phyloP scores from a whole-genome alignment of 2,329 filamentous ascomycete species.

The Cordyceps sp. region DNA sequence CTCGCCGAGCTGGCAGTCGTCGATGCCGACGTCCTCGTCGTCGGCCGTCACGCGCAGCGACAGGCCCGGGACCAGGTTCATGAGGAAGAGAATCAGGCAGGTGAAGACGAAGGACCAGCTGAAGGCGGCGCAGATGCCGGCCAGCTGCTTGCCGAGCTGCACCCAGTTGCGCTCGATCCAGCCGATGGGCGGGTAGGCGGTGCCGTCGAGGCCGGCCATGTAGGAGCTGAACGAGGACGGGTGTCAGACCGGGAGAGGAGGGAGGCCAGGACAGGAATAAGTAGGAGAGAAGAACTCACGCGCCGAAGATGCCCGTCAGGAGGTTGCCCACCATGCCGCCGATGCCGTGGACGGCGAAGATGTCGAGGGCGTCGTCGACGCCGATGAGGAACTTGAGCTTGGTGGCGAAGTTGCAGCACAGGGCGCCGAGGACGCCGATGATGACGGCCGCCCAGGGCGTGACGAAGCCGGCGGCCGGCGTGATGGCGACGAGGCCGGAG shows the following conservation, averaged over 20 bases:
- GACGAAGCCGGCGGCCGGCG: conserved; percentile 67
- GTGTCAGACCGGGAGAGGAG: no score
- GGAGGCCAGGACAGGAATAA: background rate
- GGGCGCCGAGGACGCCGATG: conserved; percentile 41
- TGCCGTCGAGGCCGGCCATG: conserved; percentile 59
- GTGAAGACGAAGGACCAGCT: conserved; percentile 52
- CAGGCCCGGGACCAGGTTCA: conserved; percentile 56
- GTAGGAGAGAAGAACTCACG: conserved; percentile 22
- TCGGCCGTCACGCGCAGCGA: conserved; percentile 50
- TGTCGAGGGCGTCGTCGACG: conserved; percentile 76
- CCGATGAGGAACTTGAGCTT: conserved; percentile 63
- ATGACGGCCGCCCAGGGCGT: conserved; percentile 45
- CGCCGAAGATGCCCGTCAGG: conserved; percentile 61
- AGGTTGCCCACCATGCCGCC: conserved; percentile 71
- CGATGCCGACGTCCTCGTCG: conserved; percentile 52
- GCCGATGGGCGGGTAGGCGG: conserved; percentile 39
- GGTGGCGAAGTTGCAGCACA: conserved; percentile 70
- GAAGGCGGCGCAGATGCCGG: conserved; percentile 47
- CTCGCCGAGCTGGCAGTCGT: conserved; percentile 65
- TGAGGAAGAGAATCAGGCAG: conserved; percentile 50
- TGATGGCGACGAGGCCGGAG: conserved; percentile 74
- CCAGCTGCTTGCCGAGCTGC: conserved; percentile 56
- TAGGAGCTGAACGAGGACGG: no score
- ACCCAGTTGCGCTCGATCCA: conserved; percentile 58
- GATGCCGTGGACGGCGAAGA: conserved; percentile 79